Percentiles rank a stretch among this genome's conserved stretches.
Evolutionary conservation across 345 rosid species (phyloP).

Genomic region (Arabis hirsuta): DNA sequence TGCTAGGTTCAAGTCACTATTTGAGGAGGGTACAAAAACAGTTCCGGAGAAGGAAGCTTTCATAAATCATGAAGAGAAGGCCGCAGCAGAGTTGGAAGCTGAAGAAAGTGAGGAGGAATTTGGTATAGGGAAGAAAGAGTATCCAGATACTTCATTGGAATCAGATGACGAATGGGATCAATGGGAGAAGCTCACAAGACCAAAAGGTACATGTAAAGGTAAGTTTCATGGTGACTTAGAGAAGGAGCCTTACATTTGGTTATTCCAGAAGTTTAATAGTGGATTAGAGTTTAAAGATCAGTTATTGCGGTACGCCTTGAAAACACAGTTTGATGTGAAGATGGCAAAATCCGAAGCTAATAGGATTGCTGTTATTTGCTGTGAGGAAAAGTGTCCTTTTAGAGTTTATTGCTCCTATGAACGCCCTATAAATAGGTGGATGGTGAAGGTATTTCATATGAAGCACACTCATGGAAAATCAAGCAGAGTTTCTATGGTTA

Average conservation of each 20-base stretch:
- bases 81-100: background rate
- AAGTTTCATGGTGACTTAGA: no score
- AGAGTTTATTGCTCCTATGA: background rate
- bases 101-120: background rate
- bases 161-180: no score
- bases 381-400: background rate
- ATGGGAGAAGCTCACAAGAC: no score
- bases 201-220: no score
- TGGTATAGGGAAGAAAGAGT: background rate
- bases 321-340: no score
- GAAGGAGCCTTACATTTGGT: no score
- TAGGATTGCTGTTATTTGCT: background rate
- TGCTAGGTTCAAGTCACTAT: no score
- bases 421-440: background rate
- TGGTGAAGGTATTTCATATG: background rate
- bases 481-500: background rate
- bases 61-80: background rate
- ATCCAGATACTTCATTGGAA: no score
- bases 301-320: no score
- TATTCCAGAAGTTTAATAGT: no score
- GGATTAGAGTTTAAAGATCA: no score
- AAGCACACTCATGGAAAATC: background rate
- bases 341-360: background rate
- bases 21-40: no score
- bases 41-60: background rate